phyloP scores from a whole-genome alignment of 495 filamentous ascomycete species.

The Lasiosphaeria hispida region DNA sequence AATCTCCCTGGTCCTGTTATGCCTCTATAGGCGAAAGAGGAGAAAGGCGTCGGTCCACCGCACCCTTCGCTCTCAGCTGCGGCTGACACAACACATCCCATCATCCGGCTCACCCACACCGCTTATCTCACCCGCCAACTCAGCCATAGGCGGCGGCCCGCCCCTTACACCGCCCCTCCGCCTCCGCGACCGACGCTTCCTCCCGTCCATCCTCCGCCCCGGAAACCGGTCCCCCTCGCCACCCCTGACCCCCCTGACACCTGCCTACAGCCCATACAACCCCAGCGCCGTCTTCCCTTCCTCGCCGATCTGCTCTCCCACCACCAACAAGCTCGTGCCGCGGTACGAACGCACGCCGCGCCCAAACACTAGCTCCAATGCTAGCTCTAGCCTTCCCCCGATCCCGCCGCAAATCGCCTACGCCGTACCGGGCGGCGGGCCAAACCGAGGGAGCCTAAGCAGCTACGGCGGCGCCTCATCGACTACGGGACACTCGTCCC shows the following conservation, averaged over 20 bases:
- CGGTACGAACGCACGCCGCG: conserved; percentile 29
- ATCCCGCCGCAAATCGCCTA: background rate
- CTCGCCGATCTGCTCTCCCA: conserved; percentile 28
- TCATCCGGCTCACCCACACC: conserved; percentile 36
- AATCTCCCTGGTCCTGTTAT: conserved; percentile 24
- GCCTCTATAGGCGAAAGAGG: conserved; percentile 33
- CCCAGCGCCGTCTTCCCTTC: conserved; percentile 20
- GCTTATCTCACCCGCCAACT: conserved; percentile 36
- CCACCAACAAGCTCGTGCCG: conserved; percentile 32
- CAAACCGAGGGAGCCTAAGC: conserved; percentile 9
- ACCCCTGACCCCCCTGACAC: conserved; percentile 28
- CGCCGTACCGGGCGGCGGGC: background rate
- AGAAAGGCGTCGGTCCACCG: conserved; percentile 16
- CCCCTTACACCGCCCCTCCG: conserved; percentile 42
- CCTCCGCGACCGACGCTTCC: conserved; percentile 42
- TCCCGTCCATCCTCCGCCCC: conserved; percentile 36
- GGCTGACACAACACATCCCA: conserved; percentile 14
- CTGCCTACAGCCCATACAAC: conserved; percentile 24
- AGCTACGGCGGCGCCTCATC: conserved; percentile 6
- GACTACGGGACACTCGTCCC: conserved; percentile 16
- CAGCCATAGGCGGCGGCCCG: conserved; percentile 23
- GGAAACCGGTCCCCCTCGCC: conserved; percentile 30
- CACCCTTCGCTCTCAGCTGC: conserved; percentile 10
- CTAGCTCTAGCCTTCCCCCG: conserved; percentile 1
- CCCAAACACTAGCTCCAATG: conserved; percentile 1